Evolutionary conservation across 2,329 filamentous ascomycete genomes (phyloP), one percentile per base, ranked within the genome.

Genomic region (Aspergillus latus): DNA sequence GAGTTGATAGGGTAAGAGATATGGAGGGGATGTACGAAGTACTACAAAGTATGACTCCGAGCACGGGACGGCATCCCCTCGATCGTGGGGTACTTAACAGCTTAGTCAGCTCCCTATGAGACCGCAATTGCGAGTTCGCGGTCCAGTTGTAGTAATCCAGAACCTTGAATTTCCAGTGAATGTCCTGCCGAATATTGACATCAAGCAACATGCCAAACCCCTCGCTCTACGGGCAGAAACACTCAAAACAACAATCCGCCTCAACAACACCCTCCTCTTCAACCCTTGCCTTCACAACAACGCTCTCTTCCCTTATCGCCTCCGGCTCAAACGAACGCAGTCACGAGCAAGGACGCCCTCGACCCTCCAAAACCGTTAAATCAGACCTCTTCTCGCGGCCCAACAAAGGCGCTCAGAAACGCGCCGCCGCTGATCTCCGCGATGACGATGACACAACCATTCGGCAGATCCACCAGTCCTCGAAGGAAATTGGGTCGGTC

Each of bases 241-340:
- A 85, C 37, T 78, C 83, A 9, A 93, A 92, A 73, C 86, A 92
- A 73, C 86, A 72, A 58, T 70, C 70, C 50, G 74, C 59, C 37
- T 52, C 77, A 65, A 81, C 84, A 62, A 87, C 61, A 28, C 80
- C 82, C 16, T 84, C 85, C 15, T 84, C 92, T n/a, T 88, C 84
- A 49, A 88, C 85, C 44, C 84, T 96, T 53, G 86, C 91, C 69
- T 97, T 99, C 77, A 86, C 89, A n/a, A 90, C 90, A 9, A 89
- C 94, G 62, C 84, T 97, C 60, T 88, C 89, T 64, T 89, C 87
- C 45, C 85, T 97, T 54, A 90, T 97, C 75, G 36, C 52, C 36
- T 37, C 29, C 13, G 42, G 43, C 42, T 80, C 87, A 52, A 79
- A 78, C 59, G 68, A 77, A 59, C 11, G 61, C 74, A 9, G 64